Evolutionary conservation across 2,329 filamentous ascomycete genomes (phyloP).

Genomic region (Pezicula carpinea): DNA sequence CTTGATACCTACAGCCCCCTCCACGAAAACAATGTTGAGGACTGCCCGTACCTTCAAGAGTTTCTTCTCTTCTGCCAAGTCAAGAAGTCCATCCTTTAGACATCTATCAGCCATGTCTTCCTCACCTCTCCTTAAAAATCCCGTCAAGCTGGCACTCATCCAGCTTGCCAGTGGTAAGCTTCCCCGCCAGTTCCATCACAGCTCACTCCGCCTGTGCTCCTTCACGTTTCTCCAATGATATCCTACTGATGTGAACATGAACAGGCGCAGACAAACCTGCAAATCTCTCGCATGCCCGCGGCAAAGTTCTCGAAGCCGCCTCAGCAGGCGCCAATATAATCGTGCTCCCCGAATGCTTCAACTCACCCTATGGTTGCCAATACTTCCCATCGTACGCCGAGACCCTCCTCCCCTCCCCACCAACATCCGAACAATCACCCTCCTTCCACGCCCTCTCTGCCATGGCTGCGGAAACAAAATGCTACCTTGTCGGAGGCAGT

Average conservation of each 20-base stretch:
- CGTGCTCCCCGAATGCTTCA: conserved; percentile 97
- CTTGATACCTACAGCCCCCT: not conserved
- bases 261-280: conserved; percentile 72
- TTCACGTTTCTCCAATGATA: conserved; percentile 19
- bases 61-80: conserved; percentile 6
- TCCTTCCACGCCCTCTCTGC: conserved; percentile 79
- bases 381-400: conserved; percentile 93
- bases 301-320: conserved; percentile 79
- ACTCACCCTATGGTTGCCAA: conserved; percentile 89
- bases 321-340: conserved; percentile 74
- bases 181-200: conserved; percentile 11
- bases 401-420: conserved; percentile 73
- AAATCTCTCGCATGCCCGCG: conserved; percentile 77
- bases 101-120: conserved; percentile 19
- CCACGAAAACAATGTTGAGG: conserved; percentile 9
- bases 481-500: conserved; percentile 85
- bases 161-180: conserved; percentile 68
- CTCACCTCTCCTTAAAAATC: conserved; percentile 58
- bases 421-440: conserved; percentile 64
- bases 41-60: conserved; percentile 8
- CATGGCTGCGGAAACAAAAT: conserved; percentile 72
- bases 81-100: conserved; percentile 2
- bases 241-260: conserved; percentile 7
- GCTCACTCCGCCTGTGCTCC: not conserved
- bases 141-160: conserved; percentile 74